A percentile compares a stretch with the other conserved stretches of the same genome.
Conservation (phyloP, 257 asterid genomes). For the Lycium ferocissimum region DNA sequence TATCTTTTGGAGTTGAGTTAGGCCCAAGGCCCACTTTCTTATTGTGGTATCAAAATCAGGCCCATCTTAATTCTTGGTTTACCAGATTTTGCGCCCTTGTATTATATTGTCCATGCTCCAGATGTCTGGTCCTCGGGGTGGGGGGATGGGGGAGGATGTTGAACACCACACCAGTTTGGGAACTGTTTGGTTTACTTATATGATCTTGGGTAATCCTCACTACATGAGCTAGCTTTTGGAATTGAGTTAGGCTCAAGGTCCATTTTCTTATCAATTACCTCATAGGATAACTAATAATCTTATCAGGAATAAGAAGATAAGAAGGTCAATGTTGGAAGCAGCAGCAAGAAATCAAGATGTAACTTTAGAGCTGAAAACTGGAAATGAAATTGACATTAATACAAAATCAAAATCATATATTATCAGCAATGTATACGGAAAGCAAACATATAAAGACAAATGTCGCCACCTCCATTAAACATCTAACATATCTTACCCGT, state of each 20-base stretch:
- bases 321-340: neutral
- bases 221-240: constrained; percentile 5
- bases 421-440: neutral
- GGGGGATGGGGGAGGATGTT: neutral
- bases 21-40: constrained; percentile 10
- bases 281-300: neutral
- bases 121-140: neutral
- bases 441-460: neutral
- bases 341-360: neutral
- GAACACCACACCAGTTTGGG: constrained; percentile 1
- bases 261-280: neutral
- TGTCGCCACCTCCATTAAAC: neutral
- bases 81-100: neutral
- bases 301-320: neutral
- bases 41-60: neutral
- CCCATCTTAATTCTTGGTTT: neutral
- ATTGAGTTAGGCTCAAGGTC: neutral
- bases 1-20: constrained; percentile 14
- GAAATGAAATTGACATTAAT: constrained; percentile 10
- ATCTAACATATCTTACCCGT: constrained; percentile 60
- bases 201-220: neutral
- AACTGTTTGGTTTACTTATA: neutral
- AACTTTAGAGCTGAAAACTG: constrained; percentile 14
- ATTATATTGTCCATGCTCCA: neutral
- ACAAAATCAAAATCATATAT: neutral